phyloP scores from a whole-genome alignment of 345 rosid genomes.

The Eucalyptus leucophloia region DNA sequence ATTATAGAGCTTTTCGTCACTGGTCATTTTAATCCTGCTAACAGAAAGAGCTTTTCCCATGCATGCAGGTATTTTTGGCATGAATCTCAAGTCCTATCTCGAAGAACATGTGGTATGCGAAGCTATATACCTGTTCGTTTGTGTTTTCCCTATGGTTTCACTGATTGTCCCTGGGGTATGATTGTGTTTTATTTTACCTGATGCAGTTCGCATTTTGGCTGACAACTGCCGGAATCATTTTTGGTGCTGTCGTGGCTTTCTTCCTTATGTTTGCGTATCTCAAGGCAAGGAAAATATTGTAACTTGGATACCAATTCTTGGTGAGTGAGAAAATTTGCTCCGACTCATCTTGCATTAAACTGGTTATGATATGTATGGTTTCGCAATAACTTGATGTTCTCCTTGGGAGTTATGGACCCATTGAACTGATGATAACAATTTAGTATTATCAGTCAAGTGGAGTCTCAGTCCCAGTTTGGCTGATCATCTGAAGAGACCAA shows the following conservation, averaged over 20 bases:
- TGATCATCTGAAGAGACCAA: neutral
- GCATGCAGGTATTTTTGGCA: slow-evolving; percentile 79
- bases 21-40: neutral
- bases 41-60: neutral
- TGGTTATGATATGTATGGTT: neutral
- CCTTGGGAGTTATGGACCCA: neutral
- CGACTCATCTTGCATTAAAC: neutral
- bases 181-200: neutral
- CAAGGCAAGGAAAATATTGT: slow-evolving; percentile 61
- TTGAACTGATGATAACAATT: neutral
- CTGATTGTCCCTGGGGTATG: neutral
- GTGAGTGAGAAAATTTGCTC: neutral
- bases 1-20: neutral
- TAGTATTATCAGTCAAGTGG: neutral
- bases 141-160: neutral
- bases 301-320: neutral
- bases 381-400: neutral
- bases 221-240: slow-evolving; percentile 76
- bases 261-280: slow-evolving; percentile 72
- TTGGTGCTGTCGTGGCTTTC: slow-evolving; percentile 70
- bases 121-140: neutral
- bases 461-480: neutral
- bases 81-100: slow-evolving; percentile 94
- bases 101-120: slow-evolving; percentile 79
- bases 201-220: slow-evolving; percentile 93